These are phyloP conservation scores for Cystoderma amianthinum DNA, from an alignment of 768 basidiomycete species.

Conservation along the genomic window DNA sequence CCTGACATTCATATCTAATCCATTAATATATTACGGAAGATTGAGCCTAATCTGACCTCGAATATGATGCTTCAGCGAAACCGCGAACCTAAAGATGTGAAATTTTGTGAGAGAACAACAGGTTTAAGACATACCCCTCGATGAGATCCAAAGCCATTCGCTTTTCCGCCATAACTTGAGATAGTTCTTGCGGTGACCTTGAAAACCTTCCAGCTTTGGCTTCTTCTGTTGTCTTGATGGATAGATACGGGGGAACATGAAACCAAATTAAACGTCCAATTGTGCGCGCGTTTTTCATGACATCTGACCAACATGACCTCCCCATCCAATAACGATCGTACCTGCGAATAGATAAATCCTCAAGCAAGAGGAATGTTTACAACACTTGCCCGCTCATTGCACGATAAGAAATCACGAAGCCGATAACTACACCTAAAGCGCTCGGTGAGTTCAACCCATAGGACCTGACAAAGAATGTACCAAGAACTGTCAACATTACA, in stretches of 20 bases:
- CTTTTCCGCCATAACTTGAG: constrained; percentile 55
- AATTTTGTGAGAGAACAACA: not conserved
- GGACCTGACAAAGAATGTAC: constrained; percentile 18
- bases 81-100: constrained; percentile 12
- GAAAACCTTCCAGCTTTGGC: constrained; percentile 17
- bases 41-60: constrained; percentile 26
- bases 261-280: constrained; percentile 54
- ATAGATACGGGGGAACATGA: constrained; percentile 46
- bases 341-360: constrained; percentile 25
- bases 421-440: constrained; percentile 43
- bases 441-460: not conserved
- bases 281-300: constrained; percentile 42
- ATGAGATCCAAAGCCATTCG: constrained; percentile 49
- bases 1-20: no score
- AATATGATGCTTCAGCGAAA: constrained; percentile 58
- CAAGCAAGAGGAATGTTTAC: no score
- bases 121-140: constrained; percentile 40
- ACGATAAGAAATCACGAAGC: constrained; percentile 64
- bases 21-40: not conserved
- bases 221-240: constrained; percentile 32
- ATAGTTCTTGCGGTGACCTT: constrained; percentile 32
- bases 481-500: constrained; percentile 56
- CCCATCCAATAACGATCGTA: constrained; percentile 65
- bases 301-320: constrained; percentile 47
- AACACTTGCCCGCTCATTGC: constrained; percentile 49